Evolutionary conservation across 129 eudicot species (phyloP).

Genomic region (Mikania micrantha): DNA sequence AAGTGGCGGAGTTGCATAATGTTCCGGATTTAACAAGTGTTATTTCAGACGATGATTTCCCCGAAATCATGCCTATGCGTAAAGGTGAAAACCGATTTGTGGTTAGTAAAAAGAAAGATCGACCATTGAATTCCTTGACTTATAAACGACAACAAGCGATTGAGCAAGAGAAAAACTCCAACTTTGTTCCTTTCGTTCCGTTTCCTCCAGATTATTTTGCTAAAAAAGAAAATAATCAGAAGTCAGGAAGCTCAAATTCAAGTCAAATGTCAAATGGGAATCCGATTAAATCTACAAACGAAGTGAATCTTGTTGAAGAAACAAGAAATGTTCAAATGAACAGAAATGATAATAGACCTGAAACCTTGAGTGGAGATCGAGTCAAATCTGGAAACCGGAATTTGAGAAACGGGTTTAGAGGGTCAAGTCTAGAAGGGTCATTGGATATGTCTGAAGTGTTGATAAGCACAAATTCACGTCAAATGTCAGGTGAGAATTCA

Average conservation of each 20-base stretch:
- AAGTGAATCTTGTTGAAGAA: conserved; percentile 10
- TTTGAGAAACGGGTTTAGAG: conserved; percentile 35
- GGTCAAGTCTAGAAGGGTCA: conserved; percentile 80
- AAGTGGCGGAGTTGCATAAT: conserved; percentile 51
- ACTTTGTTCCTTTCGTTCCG: conserved; percentile 87
- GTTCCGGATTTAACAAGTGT: conserved; percentile 37
- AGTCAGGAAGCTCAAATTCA: conserved; percentile 1
- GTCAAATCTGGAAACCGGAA: conserved; percentile 17
- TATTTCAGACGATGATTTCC: conserved; percentile 61
- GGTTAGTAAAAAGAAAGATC: conserved; percentile 70
- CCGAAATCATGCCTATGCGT: conserved; percentile 80
- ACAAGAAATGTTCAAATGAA: conserved; percentile 4
- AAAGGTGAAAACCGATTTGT: conserved; percentile 79
- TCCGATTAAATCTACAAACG: not conserved
- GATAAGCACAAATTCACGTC: conserved; percentile 60
- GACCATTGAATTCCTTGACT: conserved; percentile 54
- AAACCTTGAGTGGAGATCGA: not conserved
- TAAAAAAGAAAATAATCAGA: conserved; percentile 34
- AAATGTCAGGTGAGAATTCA: conserved; percentile 53
- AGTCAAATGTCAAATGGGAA: not conserved
- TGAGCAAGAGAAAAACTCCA: conserved; percentile 26
- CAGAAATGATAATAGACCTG: not conserved
- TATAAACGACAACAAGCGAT: conserved; percentile 41
- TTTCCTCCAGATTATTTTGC: conserved; percentile 90
- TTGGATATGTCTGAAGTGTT: conserved; percentile 86